Evolutionary conservation across 2,329 filamentous ascomycete genomes (phyloP).

Genomic region (Berkeleyomyces basicola): DNA sequence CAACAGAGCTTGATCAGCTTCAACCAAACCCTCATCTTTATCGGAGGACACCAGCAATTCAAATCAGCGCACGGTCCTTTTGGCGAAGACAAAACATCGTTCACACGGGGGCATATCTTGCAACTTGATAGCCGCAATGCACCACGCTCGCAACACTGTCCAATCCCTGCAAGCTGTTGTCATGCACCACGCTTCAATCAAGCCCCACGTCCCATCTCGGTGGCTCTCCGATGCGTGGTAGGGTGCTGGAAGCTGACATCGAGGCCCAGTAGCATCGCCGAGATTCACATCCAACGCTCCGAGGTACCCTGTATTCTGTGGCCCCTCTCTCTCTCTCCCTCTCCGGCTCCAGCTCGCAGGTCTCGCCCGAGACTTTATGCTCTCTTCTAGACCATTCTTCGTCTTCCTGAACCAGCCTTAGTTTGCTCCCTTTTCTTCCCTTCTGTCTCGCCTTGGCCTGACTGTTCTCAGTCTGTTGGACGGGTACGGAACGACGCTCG

Average conservation of each 20-base stretch:
- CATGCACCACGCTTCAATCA: neutral
- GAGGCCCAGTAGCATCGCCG: too few species aligned
- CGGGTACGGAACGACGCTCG: neutral
- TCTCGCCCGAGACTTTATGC: neutral
- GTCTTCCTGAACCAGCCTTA: neutral
- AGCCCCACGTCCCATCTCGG: too few species aligned
- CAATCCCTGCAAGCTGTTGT: neutral
- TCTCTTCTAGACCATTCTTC: neutral
- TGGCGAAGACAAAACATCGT: neutral
- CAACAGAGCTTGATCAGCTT: neutral
- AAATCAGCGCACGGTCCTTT: neutral
- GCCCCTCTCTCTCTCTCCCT: too few species aligned
- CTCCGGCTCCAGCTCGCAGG: too few species aligned
- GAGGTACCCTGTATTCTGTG: too few species aligned
- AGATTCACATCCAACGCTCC: too few species aligned
- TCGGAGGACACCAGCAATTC: neutral
- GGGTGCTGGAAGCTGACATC: too few species aligned
- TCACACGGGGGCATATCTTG: neutral
- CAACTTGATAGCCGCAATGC: neutral
- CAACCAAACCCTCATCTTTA: neutral
- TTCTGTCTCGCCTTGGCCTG: neutral
- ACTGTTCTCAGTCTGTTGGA: neutral
- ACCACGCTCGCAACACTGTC: neutral
- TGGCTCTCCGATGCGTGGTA: too few species aligned
- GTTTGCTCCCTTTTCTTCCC: neutral